These are phyloP conservation scores for Linnemannia elongata DNA, from an alignment of 192 early-diverging fungal species.

Conservation along the genomic window DNA sequence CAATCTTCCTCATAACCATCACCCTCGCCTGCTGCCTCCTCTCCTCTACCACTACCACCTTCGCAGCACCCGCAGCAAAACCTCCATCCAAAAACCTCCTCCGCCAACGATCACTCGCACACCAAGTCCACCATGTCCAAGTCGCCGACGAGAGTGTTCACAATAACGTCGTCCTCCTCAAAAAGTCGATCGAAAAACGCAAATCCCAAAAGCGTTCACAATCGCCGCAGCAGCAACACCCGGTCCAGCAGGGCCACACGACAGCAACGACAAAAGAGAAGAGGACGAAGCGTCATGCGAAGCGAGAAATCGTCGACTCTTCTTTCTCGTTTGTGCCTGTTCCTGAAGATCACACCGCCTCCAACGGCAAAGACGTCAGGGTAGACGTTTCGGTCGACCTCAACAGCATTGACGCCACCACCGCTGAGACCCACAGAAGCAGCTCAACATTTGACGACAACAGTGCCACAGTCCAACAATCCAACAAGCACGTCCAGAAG, in stretches of 20 bases:
- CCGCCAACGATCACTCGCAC: conserved; percentile 18
- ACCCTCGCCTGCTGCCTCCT: conserved; percentile 4
- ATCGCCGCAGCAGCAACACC: not conserved
- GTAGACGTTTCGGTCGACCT: not conserved
- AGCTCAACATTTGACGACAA: not conserved
- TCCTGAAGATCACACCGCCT: not conserved
- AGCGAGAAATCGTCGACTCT: conserved; percentile 7
- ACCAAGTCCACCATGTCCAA: conserved; percentile 44
- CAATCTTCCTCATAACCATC: conserved; percentile 9
- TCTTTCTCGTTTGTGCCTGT: not conserved
- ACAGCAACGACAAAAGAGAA: not conserved
- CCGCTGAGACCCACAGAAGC: not conserved
- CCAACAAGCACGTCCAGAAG: not conserved
- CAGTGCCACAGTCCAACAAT: not conserved
- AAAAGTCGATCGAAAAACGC: conserved; percentile 29
- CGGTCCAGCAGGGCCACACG: not conserved
- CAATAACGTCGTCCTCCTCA: conserved; percentile 19
- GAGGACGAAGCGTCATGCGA: not conserved
- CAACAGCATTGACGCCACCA: not conserved
- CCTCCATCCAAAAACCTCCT: not conserved
- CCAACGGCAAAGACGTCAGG: not conserved
- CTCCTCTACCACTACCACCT: not conserved
- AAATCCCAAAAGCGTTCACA: not conserved
- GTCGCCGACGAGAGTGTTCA: conserved; percentile 37
- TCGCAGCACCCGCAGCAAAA: not conserved